Evolutionary conservation across 2,329 filamentous ascomycete genomes (phyloP).

Genomic region (Neophaeococcomyces aloes): DNA sequence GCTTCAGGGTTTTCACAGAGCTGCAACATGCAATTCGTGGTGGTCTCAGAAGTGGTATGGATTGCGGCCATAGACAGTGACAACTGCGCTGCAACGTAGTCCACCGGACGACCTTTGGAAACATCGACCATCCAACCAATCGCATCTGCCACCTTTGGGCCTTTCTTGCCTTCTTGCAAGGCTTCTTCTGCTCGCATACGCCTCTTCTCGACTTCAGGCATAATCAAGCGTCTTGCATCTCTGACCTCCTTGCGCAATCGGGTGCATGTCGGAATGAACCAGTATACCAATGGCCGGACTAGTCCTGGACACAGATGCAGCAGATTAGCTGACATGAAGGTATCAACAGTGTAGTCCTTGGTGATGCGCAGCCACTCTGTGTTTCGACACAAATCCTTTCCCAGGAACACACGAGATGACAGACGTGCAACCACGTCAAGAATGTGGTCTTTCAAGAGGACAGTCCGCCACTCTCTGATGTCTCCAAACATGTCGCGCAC

Average conservation of each 20-base stretch:
- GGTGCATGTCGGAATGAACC: not conserved
- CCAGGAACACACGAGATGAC: slow-evolving; percentile 33
- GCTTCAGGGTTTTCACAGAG: no score
- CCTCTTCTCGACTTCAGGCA: not conserved
- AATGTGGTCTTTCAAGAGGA: slow-evolving; percentile 22
- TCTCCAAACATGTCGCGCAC: no score
- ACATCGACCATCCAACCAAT: not conserved
- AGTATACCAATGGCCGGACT: not conserved
- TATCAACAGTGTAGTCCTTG: not conserved
- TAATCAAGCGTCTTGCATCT: not conserved
- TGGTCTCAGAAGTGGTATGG: no score
- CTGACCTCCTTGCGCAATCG: not conserved
- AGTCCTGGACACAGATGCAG: not conserved
- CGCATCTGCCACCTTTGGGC: not conserved
- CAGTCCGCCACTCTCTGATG: not conserved
- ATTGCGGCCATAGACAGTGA: no score
- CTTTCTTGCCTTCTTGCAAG: not conserved
- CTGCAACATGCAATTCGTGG: no score
- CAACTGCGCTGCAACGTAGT: no score
- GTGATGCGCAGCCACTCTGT: not conserved
- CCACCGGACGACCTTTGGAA: not conserved
- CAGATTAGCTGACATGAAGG: not conserved
- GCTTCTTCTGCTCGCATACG: not conserved
- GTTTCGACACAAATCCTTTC: slow-evolving; percentile 19
- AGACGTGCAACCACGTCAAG: slow-evolving; percentile 31